phyloP scores from a whole-genome alignment of 2,329 filamentous ascomycete species.

The Colletotrichum australisinense region DNA sequence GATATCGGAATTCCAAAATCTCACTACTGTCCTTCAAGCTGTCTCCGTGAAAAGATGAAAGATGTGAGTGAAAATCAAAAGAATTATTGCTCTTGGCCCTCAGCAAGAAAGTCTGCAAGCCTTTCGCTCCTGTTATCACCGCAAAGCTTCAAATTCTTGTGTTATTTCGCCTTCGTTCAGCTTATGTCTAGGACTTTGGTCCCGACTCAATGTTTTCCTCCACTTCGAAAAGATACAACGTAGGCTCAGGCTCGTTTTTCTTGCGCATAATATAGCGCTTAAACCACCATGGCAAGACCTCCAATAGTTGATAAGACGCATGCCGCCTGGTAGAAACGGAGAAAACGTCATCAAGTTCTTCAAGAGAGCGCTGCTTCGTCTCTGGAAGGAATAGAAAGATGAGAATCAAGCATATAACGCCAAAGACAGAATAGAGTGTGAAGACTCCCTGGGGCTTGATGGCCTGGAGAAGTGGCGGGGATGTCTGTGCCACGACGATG shows the following conservation, averaged over 20 bases:
- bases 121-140: neutral
- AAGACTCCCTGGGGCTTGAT: constrained; percentile 51
- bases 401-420: constrained; percentile 56
- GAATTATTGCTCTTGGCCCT: too few relatives aligned
- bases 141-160: too few relatives aligned
- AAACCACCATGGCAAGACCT: constrained; percentile 31
- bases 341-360: constrained; percentile 56
- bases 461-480: constrained; percentile 58
- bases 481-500: constrained; percentile 61
- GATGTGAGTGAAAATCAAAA: too few relatives aligned
- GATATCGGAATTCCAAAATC: too few relatives aligned
- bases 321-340: constrained; percentile 46
- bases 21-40: too few relatives aligned
- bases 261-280: constrained; percentile 11
- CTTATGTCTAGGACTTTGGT: neutral
- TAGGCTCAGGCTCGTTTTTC: neutral
- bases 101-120: too few relatives aligned
- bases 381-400: constrained; percentile 63
- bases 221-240: constrained; percentile 19
- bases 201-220: neutral
- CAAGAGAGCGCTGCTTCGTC: constrained; percentile 61
- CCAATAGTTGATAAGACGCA: constrained; percentile 45
- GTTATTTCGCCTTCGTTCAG: too few relatives aligned
- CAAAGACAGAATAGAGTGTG: constrained; percentile 59
- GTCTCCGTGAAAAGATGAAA: too few relatives aligned